Evolutionary conservation across 345 rosid genomes (phyloP).

Genomic region (Eucalyptus brandiana): DNA sequence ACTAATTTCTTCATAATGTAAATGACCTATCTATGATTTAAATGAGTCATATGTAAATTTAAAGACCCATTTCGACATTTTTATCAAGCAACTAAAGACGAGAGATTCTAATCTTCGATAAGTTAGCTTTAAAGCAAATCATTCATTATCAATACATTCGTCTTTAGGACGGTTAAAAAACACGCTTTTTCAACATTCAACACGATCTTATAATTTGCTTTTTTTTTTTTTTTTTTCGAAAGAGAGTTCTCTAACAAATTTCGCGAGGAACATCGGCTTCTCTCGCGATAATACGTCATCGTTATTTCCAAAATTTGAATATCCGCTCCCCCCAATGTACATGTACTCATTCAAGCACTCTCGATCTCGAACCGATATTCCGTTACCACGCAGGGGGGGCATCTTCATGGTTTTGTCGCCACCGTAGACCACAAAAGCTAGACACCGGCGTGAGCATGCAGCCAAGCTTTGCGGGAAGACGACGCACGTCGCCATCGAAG

Average conservation of each 20-base stretch:
- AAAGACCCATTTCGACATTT: no score
- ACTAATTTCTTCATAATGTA: no score
- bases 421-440: not conserved
- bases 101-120: not conserved
- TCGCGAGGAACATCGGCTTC: no score
- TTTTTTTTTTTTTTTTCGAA: not conserved
- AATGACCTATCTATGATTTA: accelerated
- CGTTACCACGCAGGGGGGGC: not conserved
- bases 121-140: not conserved
- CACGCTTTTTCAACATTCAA: accelerated
- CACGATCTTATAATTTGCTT: accelerated
- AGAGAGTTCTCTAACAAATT: not conserved
- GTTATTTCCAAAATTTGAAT: not conserved
- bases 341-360: not conserved
- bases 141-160: no score
- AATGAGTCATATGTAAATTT: no score
- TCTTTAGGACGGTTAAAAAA: no score
- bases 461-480: conserved; percentile 6
- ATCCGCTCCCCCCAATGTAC: not conserved
- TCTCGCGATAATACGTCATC: not conserved
- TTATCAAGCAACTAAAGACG: not conserved
- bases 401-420: not conserved
- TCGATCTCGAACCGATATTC: not conserved
- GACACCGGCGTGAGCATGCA: not conserved
- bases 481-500: not conserved